A percentile compares a stretch with the other conserved stretches of the same genome.
phyloP scores from a whole-genome alignment of 1,284 basidiomycete genomes.

The Somion occarium region DNA sequence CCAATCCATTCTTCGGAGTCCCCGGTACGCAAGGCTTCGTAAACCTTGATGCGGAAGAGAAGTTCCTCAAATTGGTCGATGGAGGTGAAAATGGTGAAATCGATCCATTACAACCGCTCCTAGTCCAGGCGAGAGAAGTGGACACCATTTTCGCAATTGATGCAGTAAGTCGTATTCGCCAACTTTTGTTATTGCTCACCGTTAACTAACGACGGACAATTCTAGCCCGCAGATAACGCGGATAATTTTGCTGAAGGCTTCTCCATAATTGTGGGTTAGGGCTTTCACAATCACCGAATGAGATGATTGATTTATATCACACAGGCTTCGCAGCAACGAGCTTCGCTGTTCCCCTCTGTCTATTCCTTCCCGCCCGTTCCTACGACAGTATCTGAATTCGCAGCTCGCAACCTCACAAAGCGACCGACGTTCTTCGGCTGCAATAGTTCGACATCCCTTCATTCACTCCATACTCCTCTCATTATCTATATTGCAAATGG shows the following conservation, averaged over 20 bases:
- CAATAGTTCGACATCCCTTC: slow-evolving; percentile 19
- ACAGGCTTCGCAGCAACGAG: slow-evolving; percentile 37
- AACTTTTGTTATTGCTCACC: background rate
- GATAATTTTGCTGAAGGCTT: slow-evolving; percentile 35
- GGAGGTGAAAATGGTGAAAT: slow-evolving; percentile 40
- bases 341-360: slow-evolving; percentile 28
- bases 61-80: slow-evolving; percentile 33
- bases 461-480: slow-evolving; percentile 15
- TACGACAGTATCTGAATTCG: slow-evolving; percentile 24
- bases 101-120: slow-evolving; percentile 49
- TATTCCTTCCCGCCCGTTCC: slow-evolving; percentile 42
- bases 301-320: background rate
- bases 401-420: slow-evolving; percentile 29
- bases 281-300: no score
- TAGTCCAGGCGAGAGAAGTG: slow-evolving; percentile 44
- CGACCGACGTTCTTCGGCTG: slow-evolving; percentile 46
- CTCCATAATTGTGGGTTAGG: slow-evolving; percentile 35
- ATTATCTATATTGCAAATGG: slow-evolving; percentile 34
- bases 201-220: background rate
- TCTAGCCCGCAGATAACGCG: slow-evolving; percentile 25
- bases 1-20: slow-evolving; percentile 37
- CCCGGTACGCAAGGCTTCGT: background rate
- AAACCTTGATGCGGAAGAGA: slow-evolving; percentile 17
- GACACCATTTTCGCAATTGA: slow-evolving; percentile 54
- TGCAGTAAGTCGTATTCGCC: slow-evolving; percentile 27